A percentile compares a stretch with the other conserved stretches of the same genome.
These are phyloP conservation scores for Phytophthora pistaciae DNA, from an alignment of 352 stramenopile genomes.

Conservation along the genomic window DNA sequence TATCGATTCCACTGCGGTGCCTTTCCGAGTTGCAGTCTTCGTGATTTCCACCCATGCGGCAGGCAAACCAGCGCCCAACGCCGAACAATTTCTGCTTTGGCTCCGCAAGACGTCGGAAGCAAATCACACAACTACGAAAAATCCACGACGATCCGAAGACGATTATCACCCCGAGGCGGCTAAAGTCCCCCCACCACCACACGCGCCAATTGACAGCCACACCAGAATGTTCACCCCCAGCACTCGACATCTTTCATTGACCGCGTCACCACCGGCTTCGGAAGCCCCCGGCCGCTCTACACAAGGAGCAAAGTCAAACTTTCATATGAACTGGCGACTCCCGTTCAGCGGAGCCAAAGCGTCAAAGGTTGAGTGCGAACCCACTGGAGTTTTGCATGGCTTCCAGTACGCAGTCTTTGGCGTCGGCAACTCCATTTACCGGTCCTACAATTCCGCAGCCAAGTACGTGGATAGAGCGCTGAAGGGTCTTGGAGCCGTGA, in stretches of 20 bases:
- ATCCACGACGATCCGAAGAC: background rate
- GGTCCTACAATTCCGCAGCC: slow-evolving; percentile 95
- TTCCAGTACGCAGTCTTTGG: slow-evolving; percentile 95
- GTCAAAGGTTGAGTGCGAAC: slow-evolving; percentile 6
- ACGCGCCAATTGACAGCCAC: background rate
- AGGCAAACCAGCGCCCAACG: slow-evolving; percentile 81
- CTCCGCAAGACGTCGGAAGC: slow-evolving; percentile 12
- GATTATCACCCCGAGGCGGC: background rate
- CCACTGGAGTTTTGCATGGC: slow-evolving; percentile 47
- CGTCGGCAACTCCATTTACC: slow-evolving; percentile 95
- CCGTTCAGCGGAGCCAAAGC: background rate
- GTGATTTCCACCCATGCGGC: slow-evolving; percentile 94
- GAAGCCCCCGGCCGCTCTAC: background rate
- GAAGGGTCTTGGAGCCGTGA: slow-evolving; percentile 75
- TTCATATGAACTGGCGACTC: slow-evolving; percentile 6
- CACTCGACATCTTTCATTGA: background rate
- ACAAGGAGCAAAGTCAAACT: background rate
- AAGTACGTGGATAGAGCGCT: slow-evolving; percentile 91
- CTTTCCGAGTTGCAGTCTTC: slow-evolving; percentile 69
- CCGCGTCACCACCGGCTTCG: background rate
- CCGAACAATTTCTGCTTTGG: slow-evolving; percentile 28
- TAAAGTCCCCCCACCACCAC: background rate
- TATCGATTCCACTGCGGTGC: slow-evolving; percentile 33
- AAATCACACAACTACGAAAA: background rate
- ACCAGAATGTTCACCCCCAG: slow-evolving; percentile 3